phyloP scores from a whole-genome alignment of 2,329 filamentous ascomycete species.

The Cryphonectria parasitica region DNA sequence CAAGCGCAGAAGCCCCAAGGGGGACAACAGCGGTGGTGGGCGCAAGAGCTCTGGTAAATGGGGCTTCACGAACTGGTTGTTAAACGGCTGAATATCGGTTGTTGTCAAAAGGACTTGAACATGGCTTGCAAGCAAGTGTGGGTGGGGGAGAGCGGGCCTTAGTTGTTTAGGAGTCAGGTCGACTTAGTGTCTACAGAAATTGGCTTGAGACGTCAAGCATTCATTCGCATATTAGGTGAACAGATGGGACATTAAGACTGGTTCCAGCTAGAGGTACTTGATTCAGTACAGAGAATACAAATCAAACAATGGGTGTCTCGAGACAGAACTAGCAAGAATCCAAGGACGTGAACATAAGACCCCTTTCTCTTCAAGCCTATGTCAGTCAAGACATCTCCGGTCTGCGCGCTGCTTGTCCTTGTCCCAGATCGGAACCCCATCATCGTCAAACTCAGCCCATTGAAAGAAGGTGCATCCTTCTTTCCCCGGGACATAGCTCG shows the following conservation, averaged over 20 bases:
- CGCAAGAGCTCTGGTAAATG: constrained; percentile 24
- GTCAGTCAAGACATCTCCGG: too few species aligned
- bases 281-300: neutral
- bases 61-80: constrained; percentile 28
- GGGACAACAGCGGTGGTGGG: constrained; percentile 6
- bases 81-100: constrained; percentile 14
- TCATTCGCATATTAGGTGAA: neutral
- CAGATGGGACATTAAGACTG: neutral
- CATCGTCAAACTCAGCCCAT: constrained; percentile 85
- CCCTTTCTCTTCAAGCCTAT: neutral
- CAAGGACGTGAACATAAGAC: neutral
- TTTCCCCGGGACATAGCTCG: constrained; percentile 70
- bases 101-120: neutral
- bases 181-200: neutral
- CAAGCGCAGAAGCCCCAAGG: constrained; percentile 23
- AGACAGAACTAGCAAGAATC: neutral
- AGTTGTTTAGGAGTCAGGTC: neutral
- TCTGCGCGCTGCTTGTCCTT: neutral
- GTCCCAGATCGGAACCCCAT: constrained; percentile 75
- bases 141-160: neutral
- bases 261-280: neutral
- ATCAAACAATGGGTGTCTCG: neutral
- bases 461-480: constrained; percentile 77
- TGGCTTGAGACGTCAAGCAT: neutral
- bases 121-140: neutral